Base-by-base conservation (phyloP, 2,329 filamentous ascomycete species). In the Fusarium devonianum region DNA sequence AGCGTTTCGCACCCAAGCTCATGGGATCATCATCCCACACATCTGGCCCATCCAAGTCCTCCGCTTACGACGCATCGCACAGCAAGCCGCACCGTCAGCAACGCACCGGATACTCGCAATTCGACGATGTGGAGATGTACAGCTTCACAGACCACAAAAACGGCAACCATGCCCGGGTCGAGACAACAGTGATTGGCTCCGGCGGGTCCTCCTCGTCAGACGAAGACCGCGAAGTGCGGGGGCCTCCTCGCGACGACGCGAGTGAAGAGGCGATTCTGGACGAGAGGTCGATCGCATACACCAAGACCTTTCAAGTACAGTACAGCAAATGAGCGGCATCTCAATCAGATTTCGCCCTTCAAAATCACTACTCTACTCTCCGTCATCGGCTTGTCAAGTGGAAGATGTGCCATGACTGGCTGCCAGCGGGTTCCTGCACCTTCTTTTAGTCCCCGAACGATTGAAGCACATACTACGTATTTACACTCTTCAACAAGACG, bases 21-120 rank as follows among this genome's bases (percentile, higher is more conserved):
- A 86, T 67, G 84, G 87, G 71, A 79, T 79, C 9, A 78, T 87
- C 19, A 76, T 83, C 49, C 81, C 77, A 26, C 86, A 87, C 74
- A 1, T n/a, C n/a, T n/a, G n/a, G 23, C 4, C 49, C 48, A 23
- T 49, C 17, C 1, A 46, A 53, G 7, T 36, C 36, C 2, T 17
- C 26, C 1, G 34, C 42, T 0, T 53, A 32, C 14, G 30, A 46
- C 1, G 16, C 18, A 4, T 41, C 39, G 0, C 7, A 46, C 2
- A 49, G 36, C n/a, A 61, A 58, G 4, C 25, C 35, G 21, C 28
- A 45, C 8, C 45, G 36, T 25, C 53, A 47, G 16, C 53, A 45
- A 10, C 50, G 42, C 4, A 58, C 58, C 1, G 58, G 54, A 0
- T 58, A 61, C 11, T 32, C 40, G 0, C 58, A 61, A 4, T 58